These are phyloP conservation scores for Populus alba DNA, from an alignment of 345 rosid species.

Conservation along the genomic window DNA sequence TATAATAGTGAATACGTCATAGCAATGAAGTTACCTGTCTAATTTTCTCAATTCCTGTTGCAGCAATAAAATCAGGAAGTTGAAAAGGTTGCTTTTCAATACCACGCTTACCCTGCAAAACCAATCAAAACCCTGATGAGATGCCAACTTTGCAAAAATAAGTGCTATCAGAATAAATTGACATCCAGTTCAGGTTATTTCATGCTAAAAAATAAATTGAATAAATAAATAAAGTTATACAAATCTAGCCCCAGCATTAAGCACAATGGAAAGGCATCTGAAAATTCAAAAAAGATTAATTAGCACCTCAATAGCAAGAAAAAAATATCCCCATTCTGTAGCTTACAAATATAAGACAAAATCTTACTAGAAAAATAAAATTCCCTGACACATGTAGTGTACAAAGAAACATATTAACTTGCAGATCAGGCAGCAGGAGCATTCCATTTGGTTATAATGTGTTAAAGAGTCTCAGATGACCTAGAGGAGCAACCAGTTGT, in stretches of 20 bases:
- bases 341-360: slow-evolving; percentile 15
- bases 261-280: slow-evolving; percentile 53
- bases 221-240: slow-evolving; percentile 17
- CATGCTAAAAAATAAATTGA: slow-evolving; percentile 8
- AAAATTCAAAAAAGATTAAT: slow-evolving; percentile 55
- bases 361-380: not conserved
- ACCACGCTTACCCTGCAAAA: slow-evolving; percentile 96
- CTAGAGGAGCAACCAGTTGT: not conserved
- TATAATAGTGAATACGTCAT: not conserved
- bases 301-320: slow-evolving; percentile 30
- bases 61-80: slow-evolving; percentile 99
- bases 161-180: not conserved
- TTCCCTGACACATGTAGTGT: slow-evolving; percentile 19
- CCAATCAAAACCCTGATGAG: slow-evolving; percentile 40
- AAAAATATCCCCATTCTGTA: slow-evolving; percentile 19
- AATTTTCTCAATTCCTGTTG: slow-evolving; percentile 97
- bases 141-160: slow-evolving; percentile 8
- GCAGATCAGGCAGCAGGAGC: not conserved
- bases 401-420: not conserved
- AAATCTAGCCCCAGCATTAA: slow-evolving; percentile 42
- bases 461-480: not conserved
- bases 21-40: slow-evolving; percentile 69
- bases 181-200: slow-evolving; percentile 17
- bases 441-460: not conserved
- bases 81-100: slow-evolving; percentile 98